These are phyloP conservation scores for Hypocreales sp. DNA, from an alignment of 2,329 filamentous ascomycete species.

Conservation along the genomic window DNA sequence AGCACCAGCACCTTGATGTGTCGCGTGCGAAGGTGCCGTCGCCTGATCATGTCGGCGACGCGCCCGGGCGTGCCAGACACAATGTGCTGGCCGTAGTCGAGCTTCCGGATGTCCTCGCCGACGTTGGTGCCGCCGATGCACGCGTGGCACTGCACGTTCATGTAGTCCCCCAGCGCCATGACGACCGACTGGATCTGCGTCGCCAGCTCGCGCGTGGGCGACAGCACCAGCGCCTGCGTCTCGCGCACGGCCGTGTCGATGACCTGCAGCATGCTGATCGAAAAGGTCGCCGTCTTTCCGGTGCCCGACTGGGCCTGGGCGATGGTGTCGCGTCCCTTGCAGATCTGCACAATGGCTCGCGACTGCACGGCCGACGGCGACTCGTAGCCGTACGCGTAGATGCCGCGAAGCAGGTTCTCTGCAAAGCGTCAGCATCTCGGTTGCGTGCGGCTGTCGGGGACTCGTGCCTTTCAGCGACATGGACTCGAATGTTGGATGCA, in stretches of 20 bases:
- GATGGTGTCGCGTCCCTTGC: slow-evolving; percentile 97
- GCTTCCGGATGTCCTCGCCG: slow-evolving; percentile 91
- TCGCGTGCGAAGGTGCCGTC: slow-evolving; percentile 39
- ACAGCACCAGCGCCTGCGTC: slow-evolving; percentile 88
- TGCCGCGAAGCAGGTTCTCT: slow-evolving; percentile 90
- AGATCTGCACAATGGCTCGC: slow-evolving; percentile 95
- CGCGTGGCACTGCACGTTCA: slow-evolving; percentile 98
- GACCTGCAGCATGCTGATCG: slow-evolving; percentile 89
- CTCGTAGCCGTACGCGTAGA: slow-evolving; percentile 98
- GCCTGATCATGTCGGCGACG: slow-evolving; percentile 53
- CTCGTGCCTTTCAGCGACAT: slow-evolving; percentile 79
- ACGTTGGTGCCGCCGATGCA: slow-evolving; percentile 98
- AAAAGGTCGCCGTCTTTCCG: slow-evolving; percentile 93
- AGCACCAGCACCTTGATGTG: slow-evolving; percentile 51
- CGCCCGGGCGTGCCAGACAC: slow-evolving; percentile 95
- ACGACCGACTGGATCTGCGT: slow-evolving; percentile 98
- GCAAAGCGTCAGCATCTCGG: slow-evolving; percentile 1
- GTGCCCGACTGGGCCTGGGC: slow-evolving; percentile 95
- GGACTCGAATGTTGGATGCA: slow-evolving; percentile 83
- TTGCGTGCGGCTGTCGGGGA: neutral
- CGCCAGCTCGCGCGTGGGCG: slow-evolving; percentile 88
- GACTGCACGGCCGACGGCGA: slow-evolving; percentile 96
- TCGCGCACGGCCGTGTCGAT: slow-evolving; percentile 88
- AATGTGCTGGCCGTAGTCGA: slow-evolving; percentile 95
- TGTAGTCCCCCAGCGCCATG: slow-evolving; percentile 99